Evolutionary conservation across 192 early-diverging fungal genomes (phyloP).

Genomic region (Funneliformis geosporum): DNA sequence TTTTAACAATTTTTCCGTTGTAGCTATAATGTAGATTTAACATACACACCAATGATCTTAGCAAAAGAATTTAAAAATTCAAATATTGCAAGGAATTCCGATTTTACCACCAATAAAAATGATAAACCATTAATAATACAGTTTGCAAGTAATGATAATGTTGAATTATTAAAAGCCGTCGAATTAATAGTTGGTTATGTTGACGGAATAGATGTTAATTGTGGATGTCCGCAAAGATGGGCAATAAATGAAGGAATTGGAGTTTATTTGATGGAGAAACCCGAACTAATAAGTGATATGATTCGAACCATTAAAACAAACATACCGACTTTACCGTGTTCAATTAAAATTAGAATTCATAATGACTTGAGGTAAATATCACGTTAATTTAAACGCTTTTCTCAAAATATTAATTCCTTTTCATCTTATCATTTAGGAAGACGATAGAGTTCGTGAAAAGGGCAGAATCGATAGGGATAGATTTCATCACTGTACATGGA

Average conservation of each 20-base stretch:
- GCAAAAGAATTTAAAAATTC: constrained; percentile 88
- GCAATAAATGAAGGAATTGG: constrained; percentile 90
- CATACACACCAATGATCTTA: constrained; percentile 96
- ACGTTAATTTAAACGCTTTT: background rate
- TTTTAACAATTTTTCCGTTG: background rate
- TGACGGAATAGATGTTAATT: constrained; percentile 80
- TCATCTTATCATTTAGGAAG: constrained; percentile 41
- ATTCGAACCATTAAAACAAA: constrained; percentile 84
- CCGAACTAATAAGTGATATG: constrained; percentile 92
- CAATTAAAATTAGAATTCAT: constrained; percentile 90
- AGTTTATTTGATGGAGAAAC: constrained; percentile 80
- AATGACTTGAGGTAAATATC: constrained; percentile 56
- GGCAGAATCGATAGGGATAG: constrained; percentile 84
- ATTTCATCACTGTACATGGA: constrained; percentile 91
- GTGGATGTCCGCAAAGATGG: constrained; percentile 97
- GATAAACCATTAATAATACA: constrained; percentile 92
- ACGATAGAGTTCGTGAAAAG: constrained; percentile 85
- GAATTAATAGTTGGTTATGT: constrained; percentile 79
- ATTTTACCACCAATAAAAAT: constrained; percentile 77
- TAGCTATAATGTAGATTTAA: constrained; percentile 84
- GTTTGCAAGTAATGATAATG: constrained; percentile 83
- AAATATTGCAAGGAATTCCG: constrained; percentile 74
- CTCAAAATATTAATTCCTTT: constrained; percentile 9
- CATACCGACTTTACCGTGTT: constrained; percentile 58
- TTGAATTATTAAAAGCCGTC: constrained; percentile 83